These are phyloP conservation scores for Citrus mangshanensis DNA, from an alignment of 345 rosid genomes.

Conservation along the genomic window DNA sequence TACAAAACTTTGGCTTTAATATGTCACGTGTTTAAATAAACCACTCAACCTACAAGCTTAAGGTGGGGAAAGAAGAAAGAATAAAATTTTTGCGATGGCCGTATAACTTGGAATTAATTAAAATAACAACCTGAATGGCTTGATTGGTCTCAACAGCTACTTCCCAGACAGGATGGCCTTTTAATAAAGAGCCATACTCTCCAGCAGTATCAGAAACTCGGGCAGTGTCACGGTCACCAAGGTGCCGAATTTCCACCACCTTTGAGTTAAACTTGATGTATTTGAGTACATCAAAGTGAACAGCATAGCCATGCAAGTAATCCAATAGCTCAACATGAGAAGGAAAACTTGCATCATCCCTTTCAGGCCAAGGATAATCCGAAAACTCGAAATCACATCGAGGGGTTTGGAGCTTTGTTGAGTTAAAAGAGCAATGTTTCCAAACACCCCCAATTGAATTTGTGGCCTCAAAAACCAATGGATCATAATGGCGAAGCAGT, in stretches of 20 bases:
- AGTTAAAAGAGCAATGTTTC: slow-evolving; percentile 45
- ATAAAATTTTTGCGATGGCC: too few relatives aligned
- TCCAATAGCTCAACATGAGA: slow-evolving; percentile 33
- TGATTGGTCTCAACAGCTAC: slow-evolving; percentile 29
- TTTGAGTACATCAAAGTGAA: slow-evolving; percentile 40
- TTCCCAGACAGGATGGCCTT: slow-evolving; percentile 41
- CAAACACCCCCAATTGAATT: slow-evolving; percentile 69
- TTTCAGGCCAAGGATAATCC: slow-evolving; percentile 43
- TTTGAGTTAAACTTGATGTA: slow-evolving; percentile 34
- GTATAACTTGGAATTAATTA: not conserved
- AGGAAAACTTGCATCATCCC: slow-evolving; percentile 38
- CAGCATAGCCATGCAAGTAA: slow-evolving; percentile 36
- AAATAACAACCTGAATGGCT: slow-evolving; percentile 25
- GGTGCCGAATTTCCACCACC: slow-evolving; percentile 32
- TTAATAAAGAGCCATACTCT: slow-evolving; percentile 27
- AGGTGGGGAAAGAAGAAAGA: not conserved
- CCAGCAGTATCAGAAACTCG: not conserved
- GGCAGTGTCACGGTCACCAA: slow-evolving; percentile 9
- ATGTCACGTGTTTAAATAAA: too few relatives aligned
- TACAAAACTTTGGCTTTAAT: not conserved
- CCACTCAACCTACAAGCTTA: not conserved
- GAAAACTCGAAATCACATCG: slow-evolving; percentile 40
- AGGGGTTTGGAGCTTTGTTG: slow-evolving; percentile 47
- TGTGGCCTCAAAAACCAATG: slow-evolving; percentile 43
- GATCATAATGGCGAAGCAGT: slow-evolving; percentile 32